These are phyloP conservation scores for Globisporangium uncinulatum DNA, from an alignment of 352 stramenopile species.

Conservation along the genomic window DNA sequence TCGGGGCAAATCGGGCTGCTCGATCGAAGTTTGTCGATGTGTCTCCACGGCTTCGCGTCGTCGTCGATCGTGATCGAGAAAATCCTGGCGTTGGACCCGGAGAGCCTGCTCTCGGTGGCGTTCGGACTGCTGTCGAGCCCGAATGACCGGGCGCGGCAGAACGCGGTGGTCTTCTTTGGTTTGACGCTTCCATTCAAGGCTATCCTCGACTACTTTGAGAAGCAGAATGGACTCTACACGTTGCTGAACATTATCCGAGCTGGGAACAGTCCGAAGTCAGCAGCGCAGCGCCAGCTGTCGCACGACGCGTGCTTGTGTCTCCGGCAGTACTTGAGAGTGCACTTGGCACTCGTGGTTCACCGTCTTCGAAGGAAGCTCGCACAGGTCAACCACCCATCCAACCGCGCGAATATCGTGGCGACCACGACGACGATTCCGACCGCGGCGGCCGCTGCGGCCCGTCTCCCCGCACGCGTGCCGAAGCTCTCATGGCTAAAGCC, in stretches of 20 bases:
- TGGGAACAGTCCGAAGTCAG: constrained; percentile 68
- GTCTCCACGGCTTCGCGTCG: constrained; percentile 77
- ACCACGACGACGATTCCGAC: constrained; percentile 41
- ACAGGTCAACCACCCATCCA: constrained; percentile 52
- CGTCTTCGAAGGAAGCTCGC: constrained; percentile 56
- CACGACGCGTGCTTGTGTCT: constrained; percentile 82
- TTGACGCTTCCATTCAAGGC: constrained; percentile 74
- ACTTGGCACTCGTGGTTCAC: constrained; percentile 72
- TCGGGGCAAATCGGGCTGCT: constrained; percentile 51
- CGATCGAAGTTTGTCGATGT: constrained; percentile 81
- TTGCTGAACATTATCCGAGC: constrained; percentile 82
- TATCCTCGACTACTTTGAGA: constrained; percentile 83
- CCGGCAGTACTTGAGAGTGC: constrained; percentile 78
- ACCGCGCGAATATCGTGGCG: constrained; percentile 17
- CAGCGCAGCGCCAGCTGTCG: constrained; percentile 69
- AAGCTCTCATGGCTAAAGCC: constrained; percentile 75
- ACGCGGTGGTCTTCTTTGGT: constrained; percentile 81
- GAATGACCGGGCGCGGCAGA: constrained; percentile 75
- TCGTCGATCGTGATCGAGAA: constrained; percentile 75
- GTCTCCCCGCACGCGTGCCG: constrained; percentile 57
- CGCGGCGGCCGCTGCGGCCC: constrained; percentile 41
- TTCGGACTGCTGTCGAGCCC: constrained; percentile 66
- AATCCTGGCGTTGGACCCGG: constrained; percentile 45
- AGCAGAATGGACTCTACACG: constrained; percentile 77
- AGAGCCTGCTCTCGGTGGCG: constrained; percentile 54